These are phyloP conservation scores for Mycena polygramma DNA, from an alignment of 768 basidiomycete species.

Conservation along the genomic window DNA sequence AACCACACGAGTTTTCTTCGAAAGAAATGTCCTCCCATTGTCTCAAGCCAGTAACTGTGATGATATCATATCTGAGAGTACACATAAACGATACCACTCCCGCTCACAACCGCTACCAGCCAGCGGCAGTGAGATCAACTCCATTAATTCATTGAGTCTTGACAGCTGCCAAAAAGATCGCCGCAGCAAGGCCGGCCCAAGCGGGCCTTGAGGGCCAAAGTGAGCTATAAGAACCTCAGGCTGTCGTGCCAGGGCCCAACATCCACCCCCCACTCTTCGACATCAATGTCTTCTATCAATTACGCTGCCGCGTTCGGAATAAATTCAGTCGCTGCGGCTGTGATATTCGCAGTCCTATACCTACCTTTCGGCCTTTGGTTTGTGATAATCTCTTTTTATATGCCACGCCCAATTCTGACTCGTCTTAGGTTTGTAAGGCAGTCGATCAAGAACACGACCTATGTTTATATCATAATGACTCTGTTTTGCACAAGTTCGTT, in stretches of 20 bases:
- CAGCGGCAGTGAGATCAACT: too few relatives aligned
- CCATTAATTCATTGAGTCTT: background rate
- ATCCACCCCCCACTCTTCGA: background rate
- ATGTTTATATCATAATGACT: constrained; percentile 49
- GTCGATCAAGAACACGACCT: constrained; percentile 48
- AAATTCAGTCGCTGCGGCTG: constrained; percentile 50
- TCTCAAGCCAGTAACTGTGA: too few relatives aligned
- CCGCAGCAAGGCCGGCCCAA: too few relatives aligned
- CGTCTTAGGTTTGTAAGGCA: constrained; percentile 46
- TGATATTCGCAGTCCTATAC: constrained; percentile 53
- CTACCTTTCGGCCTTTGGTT: constrained; percentile 48
- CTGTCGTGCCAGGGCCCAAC: background rate
- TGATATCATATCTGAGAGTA: too few relatives aligned
- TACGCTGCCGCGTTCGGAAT: constrained; percentile 51
- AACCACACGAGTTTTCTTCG: background rate
- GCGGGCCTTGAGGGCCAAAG: too few relatives aligned
- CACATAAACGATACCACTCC: too few relatives aligned
- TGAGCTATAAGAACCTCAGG: background rate
- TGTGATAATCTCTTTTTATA: constrained; percentile 17
- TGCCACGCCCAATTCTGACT: too few relatives aligned
- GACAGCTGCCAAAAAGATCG: too few relatives aligned
- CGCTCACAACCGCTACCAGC: too few relatives aligned
- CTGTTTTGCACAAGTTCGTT: constrained; percentile 56
- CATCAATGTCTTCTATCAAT: constrained; percentile 35
- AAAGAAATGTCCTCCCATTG: too few relatives aligned